Conservation (phyloP, 192 early-diverging fungal species). For the Haplosporangium gracile region DNA sequence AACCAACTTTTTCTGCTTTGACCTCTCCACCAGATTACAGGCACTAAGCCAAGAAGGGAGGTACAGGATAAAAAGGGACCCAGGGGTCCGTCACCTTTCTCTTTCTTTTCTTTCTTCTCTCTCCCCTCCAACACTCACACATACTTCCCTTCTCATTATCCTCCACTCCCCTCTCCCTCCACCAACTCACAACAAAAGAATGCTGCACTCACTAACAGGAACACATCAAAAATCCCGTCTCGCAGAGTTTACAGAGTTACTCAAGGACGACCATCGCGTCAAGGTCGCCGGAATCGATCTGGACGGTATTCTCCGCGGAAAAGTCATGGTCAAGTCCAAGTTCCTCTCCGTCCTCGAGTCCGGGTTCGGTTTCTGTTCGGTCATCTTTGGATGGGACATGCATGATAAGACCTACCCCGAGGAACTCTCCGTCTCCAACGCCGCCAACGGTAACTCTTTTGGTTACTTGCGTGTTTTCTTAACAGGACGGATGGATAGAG, state of each 20-base stretch:
- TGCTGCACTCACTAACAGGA: neutral
- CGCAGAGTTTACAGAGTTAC: conserved; percentile 43
- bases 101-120: neutral
- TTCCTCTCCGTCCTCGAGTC: conserved; percentile 71
- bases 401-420: conserved; percentile 76
- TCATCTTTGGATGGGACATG: conserved; percentile 87
- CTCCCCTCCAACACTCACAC: neutral
- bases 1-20: neutral
- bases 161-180: neutral
- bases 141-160: neutral
- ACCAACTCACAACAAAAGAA: neutral
- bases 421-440: conserved; percentile 57
- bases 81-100: neutral
- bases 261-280: conserved; percentile 62
- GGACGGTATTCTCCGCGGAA: conserved; percentile 81
- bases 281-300: conserved; percentile 78
- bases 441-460: conserved; percentile 47
- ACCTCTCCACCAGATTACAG: neutral
- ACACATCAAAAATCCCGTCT: conserved; percentile 2
- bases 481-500: neutral
- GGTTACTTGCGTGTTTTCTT: neutral
- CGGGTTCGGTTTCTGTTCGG: conserved; percentile 86
- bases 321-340: conserved; percentile 76
- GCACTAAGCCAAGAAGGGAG: neutral
- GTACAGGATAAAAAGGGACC: neutral